Evolutionary conservation across 1,139 yeast species (phyloP).

Genomic region (Suhomyces taliae): DNA sequence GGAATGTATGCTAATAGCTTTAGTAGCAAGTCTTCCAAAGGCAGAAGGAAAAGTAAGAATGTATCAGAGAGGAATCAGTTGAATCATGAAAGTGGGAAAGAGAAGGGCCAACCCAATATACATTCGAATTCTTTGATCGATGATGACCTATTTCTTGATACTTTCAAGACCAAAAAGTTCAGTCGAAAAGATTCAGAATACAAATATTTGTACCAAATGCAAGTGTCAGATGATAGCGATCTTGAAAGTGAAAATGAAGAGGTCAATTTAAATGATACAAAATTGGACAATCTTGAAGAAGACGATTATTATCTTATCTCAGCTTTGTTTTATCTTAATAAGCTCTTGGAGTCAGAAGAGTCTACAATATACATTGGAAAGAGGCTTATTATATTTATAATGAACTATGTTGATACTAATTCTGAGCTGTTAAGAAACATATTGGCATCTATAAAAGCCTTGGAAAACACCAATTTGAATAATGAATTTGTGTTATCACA

Average conservation of each 20-base stretch:
- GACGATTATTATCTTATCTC: neutral
- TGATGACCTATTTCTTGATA: slow-evolving; percentile 13
- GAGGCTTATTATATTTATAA: slow-evolving; percentile 27
- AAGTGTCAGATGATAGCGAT: slow-evolving; percentile 38
- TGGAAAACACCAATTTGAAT: slow-evolving; percentile 16
- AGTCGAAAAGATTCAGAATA: slow-evolving; percentile 2
- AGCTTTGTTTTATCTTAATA: slow-evolving; percentile 9
- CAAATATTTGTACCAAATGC: slow-evolving; percentile 22
- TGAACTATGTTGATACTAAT: slow-evolving; percentile 18
- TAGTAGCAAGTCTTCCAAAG: too few relatives aligned
- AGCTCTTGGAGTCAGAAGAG: slow-evolving; percentile 28
- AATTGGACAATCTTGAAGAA: neutral
- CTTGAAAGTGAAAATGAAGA: slow-evolving; percentile 23
- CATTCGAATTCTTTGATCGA: neutral
- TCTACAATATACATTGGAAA: slow-evolving; percentile 27
- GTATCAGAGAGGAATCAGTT: too few relatives aligned
- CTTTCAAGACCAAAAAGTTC: slow-evolving; percentile 9
- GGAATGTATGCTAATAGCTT: neutral
- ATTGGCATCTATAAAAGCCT: slow-evolving; percentile 14
- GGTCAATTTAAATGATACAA: neutral
- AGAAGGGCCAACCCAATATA: too few relatives aligned
- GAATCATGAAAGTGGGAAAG: too few relatives aligned
- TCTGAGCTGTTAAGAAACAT: slow-evolving; percentile 10
- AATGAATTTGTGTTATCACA: slow-evolving; percentile 13
- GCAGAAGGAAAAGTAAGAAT: too few relatives aligned